Conservation (phyloP, 164 flowering plant genomes). For the Cinnamomum micranthum region DNA sequence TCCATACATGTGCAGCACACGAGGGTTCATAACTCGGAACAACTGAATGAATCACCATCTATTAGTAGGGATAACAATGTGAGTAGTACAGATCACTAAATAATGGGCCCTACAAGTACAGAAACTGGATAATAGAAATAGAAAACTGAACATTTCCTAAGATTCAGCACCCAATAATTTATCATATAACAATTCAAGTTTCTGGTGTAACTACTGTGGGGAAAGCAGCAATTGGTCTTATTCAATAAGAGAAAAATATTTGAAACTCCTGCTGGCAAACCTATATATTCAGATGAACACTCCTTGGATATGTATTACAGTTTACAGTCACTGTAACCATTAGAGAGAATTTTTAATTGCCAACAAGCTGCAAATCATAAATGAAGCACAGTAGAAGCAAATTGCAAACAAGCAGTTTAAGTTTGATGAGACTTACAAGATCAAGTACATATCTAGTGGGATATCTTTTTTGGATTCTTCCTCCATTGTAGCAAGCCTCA, state of each 20-base stretch:
- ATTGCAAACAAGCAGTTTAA: not conserved
- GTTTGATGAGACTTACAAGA: slow-evolving; percentile 59
- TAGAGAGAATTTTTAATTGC: not conserved
- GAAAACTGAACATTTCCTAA: not conserved
- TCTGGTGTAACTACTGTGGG: too few relatives aligned
- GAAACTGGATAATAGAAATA: not conserved
- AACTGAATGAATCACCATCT: too few relatives aligned
- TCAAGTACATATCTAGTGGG: slow-evolving; percentile 68
- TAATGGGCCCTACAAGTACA: not conserved
- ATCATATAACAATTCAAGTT: not conserved
- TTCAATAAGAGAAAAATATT: too few relatives aligned
- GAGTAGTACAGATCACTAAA: not conserved
- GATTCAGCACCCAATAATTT: not conserved
- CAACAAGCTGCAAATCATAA: not conserved
- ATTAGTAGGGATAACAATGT: not conserved
- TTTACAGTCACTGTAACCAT: not conserved
- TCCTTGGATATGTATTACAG: not conserved
- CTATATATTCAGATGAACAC: not conserved
- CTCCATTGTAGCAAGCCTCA: slow-evolving; percentile 47
- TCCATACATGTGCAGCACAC: too few relatives aligned
- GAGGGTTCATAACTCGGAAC: too few relatives aligned
- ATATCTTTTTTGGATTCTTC: slow-evolving; percentile 61
- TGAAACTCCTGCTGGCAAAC: too few relatives aligned
- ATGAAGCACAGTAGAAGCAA: not conserved
- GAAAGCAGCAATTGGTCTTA: too few relatives aligned